These are phyloP conservation scores for Capronia coronata DNA, from an alignment of 2,329 filamentous ascomycete genomes.

Conservation along the genomic window DNA sequence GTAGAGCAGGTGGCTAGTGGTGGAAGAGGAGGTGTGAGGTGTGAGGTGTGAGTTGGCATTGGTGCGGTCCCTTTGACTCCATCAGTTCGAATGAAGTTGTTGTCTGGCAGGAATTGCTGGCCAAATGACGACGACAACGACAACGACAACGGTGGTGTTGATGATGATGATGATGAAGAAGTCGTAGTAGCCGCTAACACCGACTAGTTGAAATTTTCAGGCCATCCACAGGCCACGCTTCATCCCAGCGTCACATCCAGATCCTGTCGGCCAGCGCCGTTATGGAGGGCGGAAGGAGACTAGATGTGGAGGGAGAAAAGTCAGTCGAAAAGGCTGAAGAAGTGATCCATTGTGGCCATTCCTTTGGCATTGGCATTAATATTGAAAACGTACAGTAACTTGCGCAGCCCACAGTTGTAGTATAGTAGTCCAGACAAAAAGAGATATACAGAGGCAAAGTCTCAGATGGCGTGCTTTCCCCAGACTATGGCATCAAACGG, in stretches of 20 bases:
- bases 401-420: neutral
- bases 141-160: no score
- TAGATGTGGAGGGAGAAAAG: neutral
- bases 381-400: neutral
- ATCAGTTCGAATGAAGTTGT: no score
- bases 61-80: no score
- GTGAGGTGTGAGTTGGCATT: no score
- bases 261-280: neutral
- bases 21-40: no score
- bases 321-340: neutral
- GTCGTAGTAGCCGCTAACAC: neutral
- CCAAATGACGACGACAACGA: no score
- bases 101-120: no score
- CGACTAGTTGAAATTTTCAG: conserved; percentile 1
- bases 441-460: neutral
- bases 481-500: neutral
- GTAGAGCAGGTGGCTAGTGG: no score
- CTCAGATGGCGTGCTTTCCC: neutral
- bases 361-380: neutral
- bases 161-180: no score
- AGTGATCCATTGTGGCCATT: neutral
- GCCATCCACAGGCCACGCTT: neutral
- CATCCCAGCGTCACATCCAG: neutral
- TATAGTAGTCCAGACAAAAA: neutral
- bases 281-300: neutral